A percentile compares a stretch with the other conserved stretches of the same genome.
These are phyloP conservation scores for Penicillium polonicum DNA, from an alignment of 2,329 filamentous ascomycete genomes.

Conservation along the genomic window DNA sequence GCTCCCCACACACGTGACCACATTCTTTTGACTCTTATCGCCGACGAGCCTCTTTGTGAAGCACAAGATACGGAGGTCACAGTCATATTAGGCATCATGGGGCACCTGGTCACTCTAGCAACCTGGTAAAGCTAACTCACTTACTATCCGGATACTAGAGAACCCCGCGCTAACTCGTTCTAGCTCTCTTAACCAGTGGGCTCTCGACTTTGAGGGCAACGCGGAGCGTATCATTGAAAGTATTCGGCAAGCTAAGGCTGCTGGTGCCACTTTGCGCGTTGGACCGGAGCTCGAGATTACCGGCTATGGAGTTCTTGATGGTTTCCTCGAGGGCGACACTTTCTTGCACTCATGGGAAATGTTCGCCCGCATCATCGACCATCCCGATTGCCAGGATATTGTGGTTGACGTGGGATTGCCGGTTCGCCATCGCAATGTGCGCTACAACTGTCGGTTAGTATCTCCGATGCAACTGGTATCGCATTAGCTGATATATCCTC, in stretches of 20 bases:
- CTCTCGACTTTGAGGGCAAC: constrained; percentile 65
- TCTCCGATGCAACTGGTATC: background rate
- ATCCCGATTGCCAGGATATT: constrained; percentile 44
- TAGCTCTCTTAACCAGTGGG: constrained; percentile 47
- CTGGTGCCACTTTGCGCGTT: constrained; percentile 61
- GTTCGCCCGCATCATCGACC: constrained; percentile 59
- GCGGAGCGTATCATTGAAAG: constrained; percentile 62
- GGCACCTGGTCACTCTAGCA: constrained; percentile 45
- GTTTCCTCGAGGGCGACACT: constrained; percentile 60
- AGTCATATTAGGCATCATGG: constrained; percentile 28
- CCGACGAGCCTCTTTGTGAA: background rate
- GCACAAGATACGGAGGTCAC: background rate
- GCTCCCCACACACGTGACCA: constrained; percentile 25
- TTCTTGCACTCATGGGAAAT: constrained; percentile 63
- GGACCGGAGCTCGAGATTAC: constrained; percentile 57
- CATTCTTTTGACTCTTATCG: constrained; percentile 10
- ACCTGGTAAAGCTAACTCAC: constrained; percentile 35
- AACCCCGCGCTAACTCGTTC: constrained; percentile 10
- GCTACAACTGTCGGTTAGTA: constrained; percentile 60
- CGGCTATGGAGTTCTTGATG: constrained; percentile 59
- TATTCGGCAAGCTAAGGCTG: constrained; percentile 59
- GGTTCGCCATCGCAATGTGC: constrained; percentile 60
- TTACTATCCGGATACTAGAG: background rate
- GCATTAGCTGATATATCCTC: background rate
- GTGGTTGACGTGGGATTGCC: constrained; percentile 45